phyloP scores from a whole-genome alignment of 1,284 basidiomycete species.

The Microbotryum saponariae region DNA sequence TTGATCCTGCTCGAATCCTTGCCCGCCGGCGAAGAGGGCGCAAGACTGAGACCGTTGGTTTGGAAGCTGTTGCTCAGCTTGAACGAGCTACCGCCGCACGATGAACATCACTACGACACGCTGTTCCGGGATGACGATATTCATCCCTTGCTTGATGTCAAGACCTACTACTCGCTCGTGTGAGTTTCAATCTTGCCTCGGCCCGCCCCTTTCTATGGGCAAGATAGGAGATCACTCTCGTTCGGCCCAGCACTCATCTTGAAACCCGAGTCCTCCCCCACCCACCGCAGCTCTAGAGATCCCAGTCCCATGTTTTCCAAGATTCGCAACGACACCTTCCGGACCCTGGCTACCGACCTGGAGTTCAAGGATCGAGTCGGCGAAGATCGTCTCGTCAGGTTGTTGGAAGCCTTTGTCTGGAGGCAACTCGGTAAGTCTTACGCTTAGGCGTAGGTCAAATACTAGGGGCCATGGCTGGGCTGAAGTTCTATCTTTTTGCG shows the following conservation, averaged over 20 bases:
- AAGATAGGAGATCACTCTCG: background rate
- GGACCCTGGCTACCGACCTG: conserved; percentile 87
- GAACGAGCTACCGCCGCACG: conserved; percentile 7
- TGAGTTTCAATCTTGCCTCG: conserved; percentile 77
- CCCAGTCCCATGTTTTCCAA: conserved; percentile 36
- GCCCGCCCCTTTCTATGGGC: conserved; percentile 51
- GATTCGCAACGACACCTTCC: conserved; percentile 52
- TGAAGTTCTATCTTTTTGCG: no score
- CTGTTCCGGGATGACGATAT: background rate
- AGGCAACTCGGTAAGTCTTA: conserved; percentile 61
- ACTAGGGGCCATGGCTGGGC: no score
- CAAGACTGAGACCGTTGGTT: conserved; percentile 46
- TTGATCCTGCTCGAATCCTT: conserved; percentile 18
- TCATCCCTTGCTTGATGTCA: conserved; percentile 58
- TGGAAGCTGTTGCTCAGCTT: conserved; percentile 88
- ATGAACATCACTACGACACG: background rate
- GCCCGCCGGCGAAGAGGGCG: conserved; percentile 13
- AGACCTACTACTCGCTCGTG: conserved; percentile 72
- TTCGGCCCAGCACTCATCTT: background rate
- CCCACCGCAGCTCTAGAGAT: conserved; percentile 7
- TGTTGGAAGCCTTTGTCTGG: conserved; percentile 97
- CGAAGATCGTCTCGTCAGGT: conserved; percentile 90
- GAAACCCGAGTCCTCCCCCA: background rate
- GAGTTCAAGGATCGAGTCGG: conserved; percentile 90
- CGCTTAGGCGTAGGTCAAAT: no score